Percentiles rank a stretch among this genome's conserved stretches.
phyloP scores from a whole-genome alignment of 768 basidiomycete genomes.

The Pisolithus albus region DNA sequence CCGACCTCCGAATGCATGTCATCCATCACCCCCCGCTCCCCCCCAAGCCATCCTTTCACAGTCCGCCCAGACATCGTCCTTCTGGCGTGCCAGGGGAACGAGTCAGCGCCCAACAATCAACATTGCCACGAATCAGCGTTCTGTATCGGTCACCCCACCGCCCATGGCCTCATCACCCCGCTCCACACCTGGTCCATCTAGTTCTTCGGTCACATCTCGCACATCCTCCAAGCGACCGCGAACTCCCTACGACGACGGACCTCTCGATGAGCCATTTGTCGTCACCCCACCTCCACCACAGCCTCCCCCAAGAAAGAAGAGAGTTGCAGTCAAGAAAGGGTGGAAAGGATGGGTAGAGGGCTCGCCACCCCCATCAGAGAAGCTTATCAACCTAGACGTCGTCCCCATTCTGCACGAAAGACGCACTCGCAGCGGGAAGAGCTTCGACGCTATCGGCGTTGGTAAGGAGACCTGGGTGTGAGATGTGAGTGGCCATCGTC shows the following conservation, averaged over 20 bases:
- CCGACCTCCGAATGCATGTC: slow-evolving; percentile 12
- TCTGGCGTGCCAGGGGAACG: slow-evolving; percentile 53
- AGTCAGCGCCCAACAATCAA: slow-evolving; percentile 52
- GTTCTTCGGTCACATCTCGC: slow-evolving; percentile 64
- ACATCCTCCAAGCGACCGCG: slow-evolving; percentile 76
- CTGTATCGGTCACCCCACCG: slow-evolving; percentile 69
- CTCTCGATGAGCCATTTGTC: slow-evolving; percentile 24
- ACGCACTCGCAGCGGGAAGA: slow-evolving; percentile 77
- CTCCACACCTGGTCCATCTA: slow-evolving; percentile 70
- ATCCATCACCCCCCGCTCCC: slow-evolving; percentile 13
- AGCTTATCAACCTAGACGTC: slow-evolving; percentile 74
- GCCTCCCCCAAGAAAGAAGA: slow-evolving; percentile 50
- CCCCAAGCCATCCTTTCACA: slow-evolving; percentile 25
- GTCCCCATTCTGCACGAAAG: slow-evolving; percentile 66
- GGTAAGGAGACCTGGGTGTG: slow-evolving; percentile 75
- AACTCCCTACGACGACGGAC: slow-evolving; percentile 62
- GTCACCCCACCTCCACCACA: slow-evolving; percentile 17
- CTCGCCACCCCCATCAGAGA: slow-evolving; percentile 71
- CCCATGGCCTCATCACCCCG: slow-evolving; percentile 59
- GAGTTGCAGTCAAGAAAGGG: slow-evolving; percentile 63
- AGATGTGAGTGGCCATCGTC: slow-evolving; percentile 34
- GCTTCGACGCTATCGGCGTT: slow-evolving; percentile 75
- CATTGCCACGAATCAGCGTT: slow-evolving; percentile 63
- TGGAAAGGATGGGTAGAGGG: slow-evolving; percentile 93
- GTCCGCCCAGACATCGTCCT: slow-evolving; percentile 38